phyloP scores from a whole-genome alignment of 140 eudicot species.

The Senecio squalidus region DNA sequence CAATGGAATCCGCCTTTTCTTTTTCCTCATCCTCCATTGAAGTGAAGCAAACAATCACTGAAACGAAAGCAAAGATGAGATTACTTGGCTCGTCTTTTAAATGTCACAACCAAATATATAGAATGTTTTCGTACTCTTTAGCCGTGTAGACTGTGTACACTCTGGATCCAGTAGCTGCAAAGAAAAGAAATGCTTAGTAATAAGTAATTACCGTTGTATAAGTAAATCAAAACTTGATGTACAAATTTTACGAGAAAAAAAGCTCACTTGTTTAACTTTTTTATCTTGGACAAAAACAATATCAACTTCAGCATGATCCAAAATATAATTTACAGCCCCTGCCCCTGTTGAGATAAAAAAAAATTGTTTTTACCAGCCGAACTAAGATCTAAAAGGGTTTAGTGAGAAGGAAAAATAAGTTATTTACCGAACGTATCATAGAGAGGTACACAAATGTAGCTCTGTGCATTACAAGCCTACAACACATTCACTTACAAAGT shows the following conservation, averaged over 20 bases:
- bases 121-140: conserved; percentile 49
- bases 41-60: conserved; percentile 73
- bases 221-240: background rate
- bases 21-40: conserved; percentile 52
- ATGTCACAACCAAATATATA: background rate
- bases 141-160: conserved; percentile 62
- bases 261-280: conserved; percentile 62
- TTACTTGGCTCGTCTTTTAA: background rate
- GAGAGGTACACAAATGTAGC: conserved; percentile 82
- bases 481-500: background rate
- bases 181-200: background rate
- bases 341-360: conserved; percentile 37
- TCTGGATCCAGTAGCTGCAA: conserved; percentile 72
- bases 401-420: background rate
- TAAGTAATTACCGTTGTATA: background rate
- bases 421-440: conserved; percentile 81
- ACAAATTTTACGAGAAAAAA: background rate
- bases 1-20: conserved; percentile 40
- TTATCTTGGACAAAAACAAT: conserved; percentile 67
- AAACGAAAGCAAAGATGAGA: conserved; percentile 14
- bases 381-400: background rate
- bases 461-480: conserved; percentile 86
- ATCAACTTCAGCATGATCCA: conserved; percentile 89
- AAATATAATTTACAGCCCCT: conserved; percentile 68
- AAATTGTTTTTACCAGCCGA: background rate